Percentiles rank a stretch among this genome's conserved stretches.
These are phyloP conservation scores for Caloboletus inedulis DNA, from an alignment of 1,284 basidiomycete species.

Conservation along the genomic window DNA sequence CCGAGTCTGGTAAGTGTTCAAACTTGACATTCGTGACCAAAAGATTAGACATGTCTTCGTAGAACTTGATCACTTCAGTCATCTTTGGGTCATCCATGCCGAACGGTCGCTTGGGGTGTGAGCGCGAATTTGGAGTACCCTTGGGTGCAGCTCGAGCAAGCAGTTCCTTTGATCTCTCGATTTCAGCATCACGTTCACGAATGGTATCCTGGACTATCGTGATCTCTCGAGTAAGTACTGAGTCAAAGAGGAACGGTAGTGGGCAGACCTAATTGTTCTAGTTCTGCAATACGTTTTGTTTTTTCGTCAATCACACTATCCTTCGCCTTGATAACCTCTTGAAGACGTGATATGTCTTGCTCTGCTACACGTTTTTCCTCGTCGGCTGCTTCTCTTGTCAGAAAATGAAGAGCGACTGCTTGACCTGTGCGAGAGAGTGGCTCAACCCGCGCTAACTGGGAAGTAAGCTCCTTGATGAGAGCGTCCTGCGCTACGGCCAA, in stretches of 20 bases:
- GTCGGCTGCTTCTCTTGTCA: conserved; percentile 70
- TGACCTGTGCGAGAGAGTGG: conserved; percentile 49
- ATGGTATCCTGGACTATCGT: conserved; percentile 45
- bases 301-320: conserved; percentile 45
- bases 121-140: conserved; percentile 28
- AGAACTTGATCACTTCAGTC: conserved; percentile 49
- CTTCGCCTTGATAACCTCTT: conserved; percentile 43
- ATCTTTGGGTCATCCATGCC: conserved; percentile 51
- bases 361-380: conserved; percentile 57
- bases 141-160: conserved; percentile 38
- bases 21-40: conserved; percentile 49
- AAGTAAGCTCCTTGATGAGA: conserved; percentile 55
- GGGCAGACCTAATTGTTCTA: conserved; percentile 47
- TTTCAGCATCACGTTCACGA: conserved; percentile 58
- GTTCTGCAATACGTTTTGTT: conserved; percentile 43
- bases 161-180: conserved; percentile 53
- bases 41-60: conserved; percentile 61
- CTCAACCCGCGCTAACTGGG: conserved; percentile 51
- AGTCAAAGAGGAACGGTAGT: background rate
- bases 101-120: conserved; percentile 33
- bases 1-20: conserved; percentile 25
- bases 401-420: conserved; percentile 53
- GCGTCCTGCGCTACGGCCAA: conserved; percentile 49
- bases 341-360: conserved; percentile 46
- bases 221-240: conserved; percentile 6